Conservation (phyloP, 768 basidiomycete genomes). For the Calocera viscosa region DNA sequence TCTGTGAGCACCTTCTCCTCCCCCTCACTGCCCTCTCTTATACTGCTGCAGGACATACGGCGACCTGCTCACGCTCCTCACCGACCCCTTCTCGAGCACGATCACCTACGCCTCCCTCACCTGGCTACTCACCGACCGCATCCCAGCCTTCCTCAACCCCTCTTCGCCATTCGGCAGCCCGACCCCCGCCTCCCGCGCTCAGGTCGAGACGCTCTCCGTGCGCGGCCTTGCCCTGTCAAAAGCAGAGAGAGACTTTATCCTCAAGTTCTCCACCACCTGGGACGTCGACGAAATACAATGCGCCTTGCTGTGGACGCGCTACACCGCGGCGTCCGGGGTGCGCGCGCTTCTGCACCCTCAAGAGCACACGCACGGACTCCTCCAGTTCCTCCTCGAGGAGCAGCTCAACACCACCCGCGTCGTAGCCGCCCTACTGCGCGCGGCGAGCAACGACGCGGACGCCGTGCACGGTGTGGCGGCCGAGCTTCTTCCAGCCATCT, state of each 20-base stretch:
- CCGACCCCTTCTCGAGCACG: not conserved
- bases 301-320: not conserved
- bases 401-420: constrained; percentile 55
- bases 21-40: not conserved
- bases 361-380: not conserved
- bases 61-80: not conserved
- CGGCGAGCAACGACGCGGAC: constrained; percentile 46
- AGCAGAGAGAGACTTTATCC: not conserved
- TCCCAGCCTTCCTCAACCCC: not conserved
- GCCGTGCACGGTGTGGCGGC: constrained; percentile 42
- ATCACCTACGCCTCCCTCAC: not conserved
- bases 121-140: not conserved
- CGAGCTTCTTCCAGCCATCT: constrained; percentile 44
- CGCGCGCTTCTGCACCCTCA: not conserved
- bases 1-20: not conserved
- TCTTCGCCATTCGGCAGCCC: not conserved
- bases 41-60: not conserved
- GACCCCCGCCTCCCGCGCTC: not conserved
- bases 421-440: constrained; percentile 63
- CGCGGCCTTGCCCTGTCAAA: not conserved
- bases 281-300: not conserved
- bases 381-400: constrained; percentile 64
- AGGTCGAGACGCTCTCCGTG: not conserved
- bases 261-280: not conserved
- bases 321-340: not conserved